Evolutionary conservation across 2,329 filamentous ascomycete species (phyloP), one percentile per base, ranked within the genome.

Genomic region (Calycina herbarum): DNA sequence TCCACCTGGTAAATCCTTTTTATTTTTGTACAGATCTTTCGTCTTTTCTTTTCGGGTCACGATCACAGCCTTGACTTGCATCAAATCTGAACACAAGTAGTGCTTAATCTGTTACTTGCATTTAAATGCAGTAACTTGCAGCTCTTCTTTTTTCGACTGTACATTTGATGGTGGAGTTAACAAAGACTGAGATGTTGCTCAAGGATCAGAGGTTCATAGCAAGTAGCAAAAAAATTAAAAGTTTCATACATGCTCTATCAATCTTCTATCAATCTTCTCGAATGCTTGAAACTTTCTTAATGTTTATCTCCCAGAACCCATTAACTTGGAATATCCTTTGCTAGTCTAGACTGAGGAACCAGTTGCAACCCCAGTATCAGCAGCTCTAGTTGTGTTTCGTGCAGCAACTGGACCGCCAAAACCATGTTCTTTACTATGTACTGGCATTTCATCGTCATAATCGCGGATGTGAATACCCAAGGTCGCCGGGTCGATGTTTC

Each of bases 401-500:
- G 54, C 42, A n/a, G 54, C 54, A 29, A 35, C 61, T 33, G 54
- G 20, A 7, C 61, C 45, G 24, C 51, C 54, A 20, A 63, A 42
- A 3, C 54, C 61, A n/a, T 13, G 13, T 15, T 63, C 42, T 48
- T 63, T 51, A 20, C 7, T 38, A 4, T 7, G n/a, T 10, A 56
- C 40, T n/a, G 33, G 61, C 33, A 63, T 63, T 20, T n/a, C 61
- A 58, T 63, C 61, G 17, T 54, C 63, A 35, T 72, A 73, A 51
- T 77, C 69, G 8, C 77, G 76, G 15, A 80, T 77, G 51, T 75
- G 68, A 6, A 88, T 78, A 6, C 87, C 87, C 13, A 91, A 78
- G 15, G 80, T 77, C 5, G 79, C 77, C 10, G 86, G 84, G 57
- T 86, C 82, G 61, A 90, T 89, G 69, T 84, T 85, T 58, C 85